phyloP scores from a whole-genome alignment of 75 land plant species.

The Larix kaempferi region DNA sequence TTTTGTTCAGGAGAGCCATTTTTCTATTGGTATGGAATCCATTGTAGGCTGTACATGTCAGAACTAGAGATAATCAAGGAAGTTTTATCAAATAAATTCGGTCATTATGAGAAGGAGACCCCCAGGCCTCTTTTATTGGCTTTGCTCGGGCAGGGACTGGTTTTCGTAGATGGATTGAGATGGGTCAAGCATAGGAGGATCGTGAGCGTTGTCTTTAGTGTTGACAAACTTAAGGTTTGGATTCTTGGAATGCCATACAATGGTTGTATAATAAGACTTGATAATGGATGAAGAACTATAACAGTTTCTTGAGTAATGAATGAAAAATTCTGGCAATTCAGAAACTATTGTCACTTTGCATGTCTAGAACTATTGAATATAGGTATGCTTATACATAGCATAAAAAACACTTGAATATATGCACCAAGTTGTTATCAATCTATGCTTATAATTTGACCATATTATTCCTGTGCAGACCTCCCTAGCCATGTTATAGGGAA shows the following conservation, averaged over 20 bases:
- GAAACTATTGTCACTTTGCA: too few relatives aligned
- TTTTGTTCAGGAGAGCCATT: slow-evolving; percentile 34
- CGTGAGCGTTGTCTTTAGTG: slow-evolving; percentile 16
- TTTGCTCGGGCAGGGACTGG: slow-evolving; percentile 25
- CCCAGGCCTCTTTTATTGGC: neutral
- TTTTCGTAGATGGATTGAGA: slow-evolving; percentile 9
- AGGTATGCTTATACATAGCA: too few relatives aligned
- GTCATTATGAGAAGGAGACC: slow-evolving; percentile 2
- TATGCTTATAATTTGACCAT: too few relatives aligned
- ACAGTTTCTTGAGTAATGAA: too few relatives aligned
- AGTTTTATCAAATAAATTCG: slow-evolving; percentile 33
- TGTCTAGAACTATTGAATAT: too few relatives aligned
- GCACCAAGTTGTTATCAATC: too few relatives aligned
- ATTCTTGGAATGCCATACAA: neutral
- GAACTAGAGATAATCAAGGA: slow-evolving; percentile 41
- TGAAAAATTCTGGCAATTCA: too few relatives aligned
- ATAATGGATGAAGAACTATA: too few relatives aligned
- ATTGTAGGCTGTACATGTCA: slow-evolving; percentile 29
- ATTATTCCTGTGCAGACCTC: too few relatives aligned
- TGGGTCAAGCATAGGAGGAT: slow-evolving; percentile 20
- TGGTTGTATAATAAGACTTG: neutral
- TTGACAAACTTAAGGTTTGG: slow-evolving; percentile 36
- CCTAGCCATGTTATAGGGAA: too few relatives aligned
- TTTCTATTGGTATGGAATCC: slow-evolving; percentile 43
- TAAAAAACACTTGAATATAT: too few relatives aligned